Conservation (phyloP, 2,329 filamentous ascomycete genomes). For the Aotearoamyces nothofagi region DNA sequence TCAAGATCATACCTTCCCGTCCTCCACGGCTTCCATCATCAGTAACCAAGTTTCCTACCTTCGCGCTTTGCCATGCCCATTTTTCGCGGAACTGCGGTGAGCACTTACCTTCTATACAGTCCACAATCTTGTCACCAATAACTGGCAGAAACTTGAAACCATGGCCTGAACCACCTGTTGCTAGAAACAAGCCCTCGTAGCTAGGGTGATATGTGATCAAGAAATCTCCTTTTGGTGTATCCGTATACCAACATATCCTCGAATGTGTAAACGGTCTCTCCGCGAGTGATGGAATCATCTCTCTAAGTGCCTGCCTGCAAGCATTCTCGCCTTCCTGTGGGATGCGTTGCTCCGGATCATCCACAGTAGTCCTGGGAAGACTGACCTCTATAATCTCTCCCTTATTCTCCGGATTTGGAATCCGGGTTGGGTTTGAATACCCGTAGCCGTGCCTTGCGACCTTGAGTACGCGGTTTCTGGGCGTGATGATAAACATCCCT, state of each 20-base stretch:
- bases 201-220: conserved; percentile 39
- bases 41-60: conserved; percentile 12
- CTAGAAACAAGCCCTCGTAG: conserved; percentile 29
- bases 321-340: conserved; percentile 11
- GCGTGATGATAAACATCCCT: conserved; percentile 64
- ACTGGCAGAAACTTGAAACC: conserved; percentile 34
- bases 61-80: conserved; percentile 33
- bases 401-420: conserved; percentile 9
- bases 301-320: conserved; percentile 9
- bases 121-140: conserved; percentile 28
- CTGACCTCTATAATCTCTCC: conserved; percentile 5
- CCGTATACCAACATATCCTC: conserved; percentile 49
- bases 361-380: conserved; percentile 10
- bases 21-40: conserved; percentile 18
- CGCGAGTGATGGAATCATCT: conserved; percentile 37
- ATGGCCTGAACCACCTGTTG: conserved; percentile 31
- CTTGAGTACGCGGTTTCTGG: conserved; percentile 37
- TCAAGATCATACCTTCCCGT: conserved; percentile 12
- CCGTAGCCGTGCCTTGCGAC: conserved; percentile 45
- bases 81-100: conserved; percentile 29
- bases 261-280: conserved; percentile 33
- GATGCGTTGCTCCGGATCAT: conserved; percentile 10
- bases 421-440: conserved; percentile 27
- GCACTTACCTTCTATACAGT: conserved; percentile 22
- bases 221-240: conserved; percentile 48